phyloP scores from a whole-genome alignment of 1,284 basidiomycete genomes.

The Cerrena zonata region DNA sequence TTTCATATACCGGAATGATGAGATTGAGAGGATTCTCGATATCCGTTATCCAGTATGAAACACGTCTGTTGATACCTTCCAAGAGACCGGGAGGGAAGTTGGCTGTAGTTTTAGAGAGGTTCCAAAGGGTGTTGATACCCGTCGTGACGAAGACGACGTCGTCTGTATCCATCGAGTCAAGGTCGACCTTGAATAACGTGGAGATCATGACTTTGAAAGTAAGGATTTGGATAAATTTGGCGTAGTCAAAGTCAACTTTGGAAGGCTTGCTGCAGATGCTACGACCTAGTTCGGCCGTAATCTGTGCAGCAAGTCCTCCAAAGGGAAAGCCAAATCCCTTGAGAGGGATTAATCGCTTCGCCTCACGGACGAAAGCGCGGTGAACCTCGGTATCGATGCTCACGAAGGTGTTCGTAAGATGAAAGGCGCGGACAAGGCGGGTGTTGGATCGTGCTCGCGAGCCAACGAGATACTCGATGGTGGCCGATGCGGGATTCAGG shows the following conservation, averaged over 20 bases:
- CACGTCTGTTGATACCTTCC: conserved; percentile 14
- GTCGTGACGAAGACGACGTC: conserved; percentile 11
- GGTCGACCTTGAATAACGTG: conserved; percentile 12
- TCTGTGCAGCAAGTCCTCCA: not conserved
- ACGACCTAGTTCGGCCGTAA: not conserved
- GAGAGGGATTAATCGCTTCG: conserved; percentile 7
- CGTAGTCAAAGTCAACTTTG: not conserved
- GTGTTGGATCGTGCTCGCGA: conserved; percentile 11
- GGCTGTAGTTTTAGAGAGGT: conserved; percentile 10
- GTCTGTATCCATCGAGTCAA: not conserved
- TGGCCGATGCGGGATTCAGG: not conserved
- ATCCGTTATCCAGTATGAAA: conserved; percentile 36
- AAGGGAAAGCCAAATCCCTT: not conserved
- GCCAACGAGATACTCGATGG: not conserved
- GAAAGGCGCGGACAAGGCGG: conserved; percentile 14
- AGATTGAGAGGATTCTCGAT: conserved; percentile 39
- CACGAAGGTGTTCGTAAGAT: conserved; percentile 17
- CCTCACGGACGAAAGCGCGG: conserved; percentile 7
- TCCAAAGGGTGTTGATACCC: conserved; percentile 16
- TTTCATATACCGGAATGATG: conserved; percentile 55
- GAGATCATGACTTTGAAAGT: conserved; percentile 11
- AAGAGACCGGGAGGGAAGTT: conserved; percentile 7
- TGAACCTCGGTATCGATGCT: conserved; percentile 10
- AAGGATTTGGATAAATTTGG: conserved; percentile 9
- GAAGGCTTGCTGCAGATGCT: not conserved